phyloP scores from a whole-genome alignment of 345 rosid genomes.

The thale cress (Arabidopsis thaliana) region TAIR10.1 NC_003070.9:1719001-1719500 shows the following conservation, averaged over 20 bases:
- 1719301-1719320: constrained; percentile 5
- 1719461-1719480: neutral
- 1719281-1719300: neutral
- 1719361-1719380: no score
- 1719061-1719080: constrained; percentile 35
- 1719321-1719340: neutral
- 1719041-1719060: constrained; percentile 19
- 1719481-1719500: neutral
- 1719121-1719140: constrained; percentile 66
- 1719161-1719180: constrained; percentile 68
- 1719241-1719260: neutral
- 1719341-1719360: neutral
- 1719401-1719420: neutral
- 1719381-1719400: no score
- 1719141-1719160: constrained; percentile 67
- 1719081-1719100: neutral
- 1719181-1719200: constrained; percentile 73
- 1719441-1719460: neutral
- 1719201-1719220: constrained; percentile 81
- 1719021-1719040: neutral
- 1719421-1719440: neutral
- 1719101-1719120: constrained; percentile 69
- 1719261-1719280: neutral
- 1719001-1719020: constrained; percentile 19
- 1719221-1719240: constrained; percentile 89